Evolutionary conservation across 2,329 filamentous ascomycete genomes (phyloP).

Genomic region (Curvularia eragrostidis): DNA sequence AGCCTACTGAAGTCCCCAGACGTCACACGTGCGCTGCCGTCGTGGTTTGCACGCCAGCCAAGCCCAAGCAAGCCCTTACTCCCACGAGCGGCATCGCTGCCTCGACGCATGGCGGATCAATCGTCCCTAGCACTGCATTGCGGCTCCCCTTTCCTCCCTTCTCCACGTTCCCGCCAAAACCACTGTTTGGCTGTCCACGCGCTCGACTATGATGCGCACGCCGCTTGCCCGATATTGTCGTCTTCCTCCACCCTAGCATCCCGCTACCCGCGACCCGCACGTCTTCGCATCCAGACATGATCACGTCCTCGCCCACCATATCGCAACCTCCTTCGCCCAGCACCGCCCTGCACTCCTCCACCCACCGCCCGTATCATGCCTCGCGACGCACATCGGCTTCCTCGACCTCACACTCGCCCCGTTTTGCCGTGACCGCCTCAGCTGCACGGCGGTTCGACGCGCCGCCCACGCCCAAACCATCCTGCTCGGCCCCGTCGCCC

Average conservation of each 20-base stretch:
- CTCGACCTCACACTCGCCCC: constrained; percentile 41
- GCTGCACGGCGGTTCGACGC: constrained; percentile 39
- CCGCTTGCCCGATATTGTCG: constrained; percentile 11
- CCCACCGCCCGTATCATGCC: constrained; percentile 44
- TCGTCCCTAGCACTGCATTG: constrained; percentile 1
- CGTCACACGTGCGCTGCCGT: constrained; percentile 17
- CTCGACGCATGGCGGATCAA: constrained; percentile 20
- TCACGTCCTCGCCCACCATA: constrained; percentile 47
- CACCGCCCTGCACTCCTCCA: constrained; percentile 43
- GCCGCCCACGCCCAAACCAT: constrained; percentile 30
- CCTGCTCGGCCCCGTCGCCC: constrained; percentile 35
- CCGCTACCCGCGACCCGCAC: constrained; percentile 9
- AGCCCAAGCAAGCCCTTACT: constrained; percentile 14
- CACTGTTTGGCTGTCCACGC: constrained; percentile 2
- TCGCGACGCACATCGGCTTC: constrained; percentile 41
- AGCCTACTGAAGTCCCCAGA: constrained; percentile 15
- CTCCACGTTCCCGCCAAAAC: constrained; percentile 18
- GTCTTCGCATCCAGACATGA: constrained; percentile 32
- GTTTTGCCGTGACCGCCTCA: constrained; percentile 42
- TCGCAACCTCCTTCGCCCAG: constrained; percentile 48
- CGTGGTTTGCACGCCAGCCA: constrained; percentile 17
- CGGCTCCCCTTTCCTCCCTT: constrained; percentile 6
- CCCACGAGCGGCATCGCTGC: constrained; percentile 22
- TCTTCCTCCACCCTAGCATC: constrained; percentile 14
- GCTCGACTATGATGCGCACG: constrained; percentile 26